These are phyloP conservation scores for Eucalyptus erythrocorys DNA, from an alignment of 345 rosid genomes.

Conservation along the genomic window DNA sequence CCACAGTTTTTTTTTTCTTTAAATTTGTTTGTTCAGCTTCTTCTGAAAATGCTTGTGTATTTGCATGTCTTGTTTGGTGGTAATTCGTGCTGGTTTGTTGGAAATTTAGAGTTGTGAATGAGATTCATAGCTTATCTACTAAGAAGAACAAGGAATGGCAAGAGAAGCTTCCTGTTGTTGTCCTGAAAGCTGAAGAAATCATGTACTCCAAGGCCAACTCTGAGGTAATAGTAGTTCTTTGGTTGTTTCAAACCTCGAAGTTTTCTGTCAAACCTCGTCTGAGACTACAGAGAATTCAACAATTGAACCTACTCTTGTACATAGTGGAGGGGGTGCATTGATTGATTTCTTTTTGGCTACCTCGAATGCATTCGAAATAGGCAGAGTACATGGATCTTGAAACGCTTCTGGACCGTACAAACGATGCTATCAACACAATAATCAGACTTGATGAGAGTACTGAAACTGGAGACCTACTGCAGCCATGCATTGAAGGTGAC, in stretches of 20 bases:
- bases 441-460: conserved; percentile 45
- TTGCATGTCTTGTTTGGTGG: background rate
- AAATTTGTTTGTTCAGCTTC: background rate
- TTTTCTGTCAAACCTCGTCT: background rate
- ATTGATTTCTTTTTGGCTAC: background rate
- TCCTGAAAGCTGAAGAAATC: conserved; percentile 60
- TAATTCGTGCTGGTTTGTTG: background rate
- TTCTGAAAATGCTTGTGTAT: background rate
- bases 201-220: conserved; percentile 74
- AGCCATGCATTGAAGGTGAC: conserved; percentile 72
- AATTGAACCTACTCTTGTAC: background rate
- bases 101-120: conserved; percentile 36
- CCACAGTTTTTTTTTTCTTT: background rate
- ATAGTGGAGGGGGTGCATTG: background rate
- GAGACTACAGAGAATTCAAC: background rate
- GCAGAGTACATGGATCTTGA: conserved; percentile 50
- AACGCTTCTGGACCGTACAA: conserved; percentile 45
- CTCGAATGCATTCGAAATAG: conserved; percentile 5
- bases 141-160: conserved; percentile 77
- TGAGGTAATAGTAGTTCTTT: conserved; percentile 17
- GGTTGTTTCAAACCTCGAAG: background rate
- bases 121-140: conserved; percentile 34
- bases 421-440: conserved; percentile 60
- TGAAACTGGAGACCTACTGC: conserved; percentile 55
- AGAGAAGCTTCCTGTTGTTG: conserved; percentile 64